phyloP scores from a whole-genome alignment of 768 basidiomycete species.

The Phaffia australis region DNA sequence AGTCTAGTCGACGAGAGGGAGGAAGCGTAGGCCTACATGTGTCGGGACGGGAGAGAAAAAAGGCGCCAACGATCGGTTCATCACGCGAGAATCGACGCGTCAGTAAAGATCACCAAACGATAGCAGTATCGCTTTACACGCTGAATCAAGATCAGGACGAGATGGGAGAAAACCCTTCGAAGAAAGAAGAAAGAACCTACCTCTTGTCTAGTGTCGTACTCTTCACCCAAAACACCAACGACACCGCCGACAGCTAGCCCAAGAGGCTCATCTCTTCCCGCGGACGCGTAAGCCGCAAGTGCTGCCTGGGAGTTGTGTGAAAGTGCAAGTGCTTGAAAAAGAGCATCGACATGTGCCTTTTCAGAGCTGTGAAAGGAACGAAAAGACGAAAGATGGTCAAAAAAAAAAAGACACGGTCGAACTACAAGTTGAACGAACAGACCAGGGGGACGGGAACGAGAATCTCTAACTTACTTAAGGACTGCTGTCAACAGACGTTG shows the following conservation, averaged over 20 bases:
- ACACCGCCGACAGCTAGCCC: constrained; percentile 19
- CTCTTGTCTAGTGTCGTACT: constrained; percentile 17
- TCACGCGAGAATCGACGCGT: not conserved
- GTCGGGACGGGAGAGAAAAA: not conserved
- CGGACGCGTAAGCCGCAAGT: constrained; percentile 19
- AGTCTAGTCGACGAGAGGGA: constrained; percentile 13
- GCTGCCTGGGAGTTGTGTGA: constrained; percentile 23
- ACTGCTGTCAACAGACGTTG: too few species aligned
- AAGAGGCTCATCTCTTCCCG: constrained; percentile 21
- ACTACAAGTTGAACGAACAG: too few species aligned
- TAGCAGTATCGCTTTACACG: not conserved
- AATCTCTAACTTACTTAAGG: not conserved
- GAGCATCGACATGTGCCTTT: constrained; percentile 22
- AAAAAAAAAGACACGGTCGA: not conserved
- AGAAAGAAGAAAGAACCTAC: constrained; percentile 11
- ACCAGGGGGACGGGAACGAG: not conserved
- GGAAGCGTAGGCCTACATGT: constrained; percentile 19
- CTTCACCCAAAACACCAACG: constrained; percentile 22
- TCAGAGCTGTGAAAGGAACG: constrained; percentile 11
- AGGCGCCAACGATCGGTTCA: not conserved
- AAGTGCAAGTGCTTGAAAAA: constrained; percentile 19
- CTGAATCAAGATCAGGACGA: too few species aligned
- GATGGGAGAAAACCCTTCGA: not conserved
- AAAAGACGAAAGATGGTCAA: not conserved
- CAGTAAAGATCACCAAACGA: not conserved